Conservation (phyloP, 2,329 filamentous ascomycete species). For the Alternaria sp. region DNA sequence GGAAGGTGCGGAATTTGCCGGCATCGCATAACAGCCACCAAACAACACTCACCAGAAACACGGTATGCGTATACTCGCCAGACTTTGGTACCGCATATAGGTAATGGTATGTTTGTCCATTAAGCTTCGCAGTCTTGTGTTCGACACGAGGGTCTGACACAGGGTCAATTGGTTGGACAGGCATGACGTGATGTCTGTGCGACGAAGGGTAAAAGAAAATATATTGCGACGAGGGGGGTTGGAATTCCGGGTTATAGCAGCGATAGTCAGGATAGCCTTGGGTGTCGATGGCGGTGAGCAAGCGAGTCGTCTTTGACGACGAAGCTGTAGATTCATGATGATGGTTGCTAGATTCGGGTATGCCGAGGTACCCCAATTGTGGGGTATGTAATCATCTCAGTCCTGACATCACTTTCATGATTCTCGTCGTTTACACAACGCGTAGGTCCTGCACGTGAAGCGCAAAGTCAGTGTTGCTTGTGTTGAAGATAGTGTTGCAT, state of each 20-base stretch:
- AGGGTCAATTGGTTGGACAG: constrained; percentile 66
- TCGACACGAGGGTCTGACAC: constrained; percentile 71
- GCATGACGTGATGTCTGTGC: constrained; percentile 49
- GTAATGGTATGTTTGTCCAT: constrained; percentile 73
- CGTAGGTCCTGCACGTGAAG: background rate
- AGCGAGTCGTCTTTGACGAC: background rate
- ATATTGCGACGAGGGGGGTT: background rate
- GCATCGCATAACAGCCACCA: background rate
- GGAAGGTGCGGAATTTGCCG: background rate
- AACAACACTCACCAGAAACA: constrained; percentile 57
- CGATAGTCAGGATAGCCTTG: background rate
- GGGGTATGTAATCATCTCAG: background rate
- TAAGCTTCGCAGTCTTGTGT: constrained; percentile 67
- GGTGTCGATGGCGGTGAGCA: background rate
- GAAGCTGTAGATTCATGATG: background rate
- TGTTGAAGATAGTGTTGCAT: background rate
- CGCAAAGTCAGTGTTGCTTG: background rate
- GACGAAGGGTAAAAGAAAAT: constrained; percentile 4
- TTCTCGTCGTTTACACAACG: background rate
- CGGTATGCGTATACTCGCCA: constrained; percentile 56
- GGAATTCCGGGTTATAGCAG: background rate
- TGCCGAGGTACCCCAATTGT: background rate
- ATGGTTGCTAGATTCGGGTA: background rate
- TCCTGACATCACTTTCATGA: background rate
- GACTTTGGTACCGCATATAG: constrained; percentile 57